Base-by-base conservation (phyloP, 1,284 basidiomycete species). In the Puccinia horiana region DNA sequence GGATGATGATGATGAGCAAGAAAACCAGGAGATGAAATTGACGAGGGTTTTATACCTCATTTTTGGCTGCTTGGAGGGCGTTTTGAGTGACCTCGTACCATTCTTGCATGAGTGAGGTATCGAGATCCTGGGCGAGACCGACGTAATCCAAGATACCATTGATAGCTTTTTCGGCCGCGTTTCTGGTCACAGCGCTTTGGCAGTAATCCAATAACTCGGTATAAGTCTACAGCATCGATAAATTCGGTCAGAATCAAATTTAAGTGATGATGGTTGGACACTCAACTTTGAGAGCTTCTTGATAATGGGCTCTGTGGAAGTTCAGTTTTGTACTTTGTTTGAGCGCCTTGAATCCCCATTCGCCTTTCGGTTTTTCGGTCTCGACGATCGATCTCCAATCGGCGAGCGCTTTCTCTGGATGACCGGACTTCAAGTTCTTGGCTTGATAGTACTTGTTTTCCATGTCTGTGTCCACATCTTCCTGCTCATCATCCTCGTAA, bases 371-470 rank as follows among this genome's bases (percentile, higher is more conserved):
- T 42, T 91, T 89, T 86, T 99, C 95, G 83, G 93, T 91, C 69
- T 95, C 92, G 0, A 97, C 93, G 81, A 99, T 96, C 29, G 90
- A 90, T 76, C 91, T 90, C 87, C 98, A 95, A 79, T 95, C 94
- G 84, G 92, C 92, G 84, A 98, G 86, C 0, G 96, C 96, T 67
- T 91, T 93, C 85, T 96, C 93, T 20, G 95, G 92, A 84, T 93
- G 92, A 85, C 96, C 94, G 83, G 95, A 94, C 86, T 98, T 98
- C 88, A 95, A 92, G 58, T 91, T 92, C 87, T 99, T 99, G 16
- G 97, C 97, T 76, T 92, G 93, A 88, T 99, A 99, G 88, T 99
- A 99, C 90, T 95, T 92, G 86, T 99, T 99, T 89, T 99, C 97
- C 67, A 98, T 91, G 87, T 98, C 96, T n/a, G 92, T 93, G 82